These are phyloP conservation scores for Paspalum vaginatum DNA, from an alignment of 176 grass and related monocot genomes.

Conservation along the genomic window DNA sequence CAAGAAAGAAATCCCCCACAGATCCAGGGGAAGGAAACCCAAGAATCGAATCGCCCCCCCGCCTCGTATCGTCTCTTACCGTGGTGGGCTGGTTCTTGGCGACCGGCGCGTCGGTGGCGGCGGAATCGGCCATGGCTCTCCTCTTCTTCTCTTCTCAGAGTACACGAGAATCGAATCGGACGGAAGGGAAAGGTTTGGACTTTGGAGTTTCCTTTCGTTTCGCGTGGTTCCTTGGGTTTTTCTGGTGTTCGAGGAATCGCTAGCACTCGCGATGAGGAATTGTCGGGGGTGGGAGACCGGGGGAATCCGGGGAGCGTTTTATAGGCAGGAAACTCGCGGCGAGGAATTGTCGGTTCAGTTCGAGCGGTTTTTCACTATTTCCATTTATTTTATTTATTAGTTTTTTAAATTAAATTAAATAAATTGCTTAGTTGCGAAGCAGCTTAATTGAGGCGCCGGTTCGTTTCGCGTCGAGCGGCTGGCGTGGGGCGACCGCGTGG, in stretches of 20 bases:
- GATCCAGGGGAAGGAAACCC: no score
- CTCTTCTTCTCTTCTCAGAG: no score
- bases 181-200: not conserved
- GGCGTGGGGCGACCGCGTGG: slow-evolving; percentile 9
- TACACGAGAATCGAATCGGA: not conserved
- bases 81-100: slow-evolving; percentile 22
- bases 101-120: slow-evolving; percentile 30
- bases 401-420: not conserved
- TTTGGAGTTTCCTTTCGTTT: not conserved
- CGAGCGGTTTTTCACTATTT: not conserved
- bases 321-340: not conserved
- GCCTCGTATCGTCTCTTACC: not conserved
- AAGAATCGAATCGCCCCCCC: no score
- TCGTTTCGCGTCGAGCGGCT: not conserved
- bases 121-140: slow-evolving; percentile 34
- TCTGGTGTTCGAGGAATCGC: not conserved
- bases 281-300: not conserved
- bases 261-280: slow-evolving; percentile 9
- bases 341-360: not conserved
- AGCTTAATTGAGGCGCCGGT: slow-evolving; percentile 9
- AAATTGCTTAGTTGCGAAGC: slow-evolving; percentile 34
- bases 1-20: no score
- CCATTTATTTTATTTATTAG: not conserved
- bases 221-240: not conserved
- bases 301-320: not conserved